Percentiles rank a stretch among this genome's conserved stretches.
Evolutionary conservation across 306 rosid species (phyloP).

Genomic region (Citrullus colocynthis): DNA sequence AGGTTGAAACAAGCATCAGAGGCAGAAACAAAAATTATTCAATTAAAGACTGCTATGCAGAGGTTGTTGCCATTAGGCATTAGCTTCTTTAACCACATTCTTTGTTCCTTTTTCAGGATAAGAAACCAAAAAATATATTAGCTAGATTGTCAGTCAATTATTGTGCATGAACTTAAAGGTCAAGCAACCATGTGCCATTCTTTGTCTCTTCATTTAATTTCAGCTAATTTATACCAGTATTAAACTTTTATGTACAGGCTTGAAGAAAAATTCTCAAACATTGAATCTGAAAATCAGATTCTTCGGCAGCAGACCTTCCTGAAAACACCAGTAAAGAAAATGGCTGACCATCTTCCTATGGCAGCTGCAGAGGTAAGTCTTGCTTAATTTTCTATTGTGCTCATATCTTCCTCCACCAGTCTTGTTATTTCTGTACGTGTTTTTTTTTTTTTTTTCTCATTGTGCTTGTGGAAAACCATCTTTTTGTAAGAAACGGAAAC

Average conservation of each 20-base stretch:
- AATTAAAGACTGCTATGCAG: constrained; percentile 88
- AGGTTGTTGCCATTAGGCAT: constrained; percentile 39
- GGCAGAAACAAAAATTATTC: constrained; percentile 84
- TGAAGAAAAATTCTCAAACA: constrained; percentile 74
- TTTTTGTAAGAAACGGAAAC: not conserved
- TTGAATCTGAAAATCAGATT: constrained; percentile 76
- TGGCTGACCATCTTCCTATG: constrained; percentile 47
- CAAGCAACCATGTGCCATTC: not conserved
- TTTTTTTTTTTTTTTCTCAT: not conserved
- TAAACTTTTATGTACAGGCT: constrained; percentile 46
- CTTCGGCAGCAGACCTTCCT: constrained; percentile 63
- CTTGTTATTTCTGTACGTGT: not conserved
- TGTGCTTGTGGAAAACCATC: not conserved
- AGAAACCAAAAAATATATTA: not conserved
- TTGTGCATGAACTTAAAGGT: not conserved
- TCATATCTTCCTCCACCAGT: not conserved
- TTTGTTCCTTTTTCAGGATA: not conserved
- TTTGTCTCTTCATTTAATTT: not conserved
- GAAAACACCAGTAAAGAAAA: constrained; percentile 43
- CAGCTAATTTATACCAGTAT: constrained; percentile 10
- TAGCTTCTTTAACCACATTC: constrained; percentile 13
- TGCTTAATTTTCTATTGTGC: constrained; percentile 10
- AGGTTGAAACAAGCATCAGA: constrained; percentile 91
- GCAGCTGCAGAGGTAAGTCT: constrained; percentile 36
- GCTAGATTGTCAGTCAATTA: not conserved